phyloP scores from a whole-genome alignment of 75 land plant species.

The Isoetes taiwanensis region DNA sequence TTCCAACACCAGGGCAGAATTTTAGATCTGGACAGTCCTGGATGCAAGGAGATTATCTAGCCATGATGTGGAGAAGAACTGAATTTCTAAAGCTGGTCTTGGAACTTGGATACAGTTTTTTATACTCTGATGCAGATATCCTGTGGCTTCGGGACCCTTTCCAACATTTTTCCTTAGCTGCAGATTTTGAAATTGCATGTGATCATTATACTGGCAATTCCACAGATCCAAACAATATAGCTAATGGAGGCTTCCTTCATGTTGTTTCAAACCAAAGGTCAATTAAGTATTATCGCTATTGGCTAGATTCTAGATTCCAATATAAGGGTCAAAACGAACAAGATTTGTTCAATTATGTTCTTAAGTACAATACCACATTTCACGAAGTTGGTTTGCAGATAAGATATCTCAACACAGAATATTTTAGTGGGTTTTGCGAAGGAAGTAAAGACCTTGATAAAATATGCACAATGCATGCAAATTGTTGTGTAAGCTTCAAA shows the following conservation, averaged over 20 bases:
- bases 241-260: neutral
- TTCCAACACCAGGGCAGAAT: neutral
- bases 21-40: neutral
- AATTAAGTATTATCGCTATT: neutral
- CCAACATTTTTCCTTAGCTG: neutral
- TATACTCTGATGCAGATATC: slow-evolving; percentile 3
- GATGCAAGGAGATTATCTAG: neutral
- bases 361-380: neutral
- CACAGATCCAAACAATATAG: neutral
- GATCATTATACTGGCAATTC: neutral
- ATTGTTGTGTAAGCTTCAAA: neutral
- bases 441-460: neutral
- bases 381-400: neutral
- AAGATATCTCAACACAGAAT: neutral
- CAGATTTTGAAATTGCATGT: slow-evolving; percentile 5
- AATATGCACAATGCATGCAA: neutral
- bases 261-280: neutral
- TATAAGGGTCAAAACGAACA: neutral
- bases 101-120: neutral
- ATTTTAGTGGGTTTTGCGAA: slow-evolving; percentile 1
- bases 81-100: neutral
- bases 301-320: neutral
- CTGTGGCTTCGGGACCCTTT: slow-evolving; percentile 3
- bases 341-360: neutral
- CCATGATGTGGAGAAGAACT: slow-evolving; percentile 3